Evolutionary conservation across 768 basidiomycete genomes (phyloP), one percentile per base, ranked within the genome.

Genomic region (Tulasnella sp.): DNA sequence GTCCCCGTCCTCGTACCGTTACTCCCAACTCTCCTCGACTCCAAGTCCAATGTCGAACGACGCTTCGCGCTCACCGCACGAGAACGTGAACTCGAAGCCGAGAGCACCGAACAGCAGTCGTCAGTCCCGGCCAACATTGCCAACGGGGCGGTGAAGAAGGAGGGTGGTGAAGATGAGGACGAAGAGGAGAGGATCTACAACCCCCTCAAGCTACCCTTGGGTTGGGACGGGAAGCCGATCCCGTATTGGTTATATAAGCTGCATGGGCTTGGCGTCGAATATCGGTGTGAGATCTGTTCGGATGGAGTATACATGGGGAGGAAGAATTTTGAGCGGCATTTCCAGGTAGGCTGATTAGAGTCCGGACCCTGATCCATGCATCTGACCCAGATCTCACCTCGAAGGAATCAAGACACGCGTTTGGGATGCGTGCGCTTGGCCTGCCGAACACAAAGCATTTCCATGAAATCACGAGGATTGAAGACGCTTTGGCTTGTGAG

Each of bases 141-240:
- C 27, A 72, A 76, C 2, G 69, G 74, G 11, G 68, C 69, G 2
- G 79, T 74, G 54, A 73, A 73, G 15, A 82, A 73, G 38, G 71
- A 73, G 7, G n/a, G n/a, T 38, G 34, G 34, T 38, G 85, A 86
- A 56, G 92, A 94, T 60, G 92, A 93, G 49, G 92, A 93, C 63
- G 92, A 91, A 64, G 92, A 98, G 66, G 94, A 92, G 66, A 82
- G 90, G 65, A 92, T 99, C 31, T 99, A 98, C 72, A 99, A 99
- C 65, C 96, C 96, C 48, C 80, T 98, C 51, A 98, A 98, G 73
- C 75, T 98, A 43, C 96, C 96, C 12, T 77, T 97, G 21, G 92
- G 92, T 3, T 97, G 92, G 92, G 96, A 99, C 67, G 93, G 94
- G 30, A 98, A 98, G 68, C 96, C 96, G 19, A 99, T 99, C 66